phyloP scores from a whole-genome alignment of 2,329 filamentous ascomycete genomes.

The Aureobasidium leucospermi region DNA sequence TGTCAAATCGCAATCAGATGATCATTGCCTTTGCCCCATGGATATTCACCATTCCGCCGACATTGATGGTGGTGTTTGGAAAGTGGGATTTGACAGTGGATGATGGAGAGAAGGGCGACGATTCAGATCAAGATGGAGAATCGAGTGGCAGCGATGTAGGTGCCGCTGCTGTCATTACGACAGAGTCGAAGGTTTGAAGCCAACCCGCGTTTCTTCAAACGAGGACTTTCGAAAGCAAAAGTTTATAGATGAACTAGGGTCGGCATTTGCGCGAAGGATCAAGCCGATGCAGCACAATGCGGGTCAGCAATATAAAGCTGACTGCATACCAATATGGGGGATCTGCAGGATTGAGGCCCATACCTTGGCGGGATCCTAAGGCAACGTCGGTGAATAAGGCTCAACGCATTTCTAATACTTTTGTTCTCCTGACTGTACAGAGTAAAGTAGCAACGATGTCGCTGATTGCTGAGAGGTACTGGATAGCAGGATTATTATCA shows the following conservation, averaged over 20 bases:
- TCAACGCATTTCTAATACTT: no score
- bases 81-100: conserved; percentile 15
- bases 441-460: not conserved
- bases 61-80: conserved; percentile 18
- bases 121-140: not conserved
- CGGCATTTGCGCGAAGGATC: not conserved
- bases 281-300: not conserved
- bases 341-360: not conserved
- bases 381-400: no score
- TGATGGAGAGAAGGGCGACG: not conserved
- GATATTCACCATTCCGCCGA: conserved; percentile 23
- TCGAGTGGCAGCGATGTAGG: conserved; percentile 4
- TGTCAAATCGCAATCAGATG: conserved; percentile 27
- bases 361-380: no score
- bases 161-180: conserved; percentile 7
- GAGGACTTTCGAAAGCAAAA: no score
- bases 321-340: not conserved
- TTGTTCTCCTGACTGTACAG: not conserved
- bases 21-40: conserved; percentile 26
- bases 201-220: no score
- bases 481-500: not conserved
- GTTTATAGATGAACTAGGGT: not conserved
- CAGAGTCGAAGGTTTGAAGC: not conserved
- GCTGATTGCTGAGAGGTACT: not conserved
- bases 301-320: not conserved